These are phyloP conservation scores for Penicillium sp. DNA, from an alignment of 2,329 filamentous ascomycete species.

Conservation along the genomic window DNA sequence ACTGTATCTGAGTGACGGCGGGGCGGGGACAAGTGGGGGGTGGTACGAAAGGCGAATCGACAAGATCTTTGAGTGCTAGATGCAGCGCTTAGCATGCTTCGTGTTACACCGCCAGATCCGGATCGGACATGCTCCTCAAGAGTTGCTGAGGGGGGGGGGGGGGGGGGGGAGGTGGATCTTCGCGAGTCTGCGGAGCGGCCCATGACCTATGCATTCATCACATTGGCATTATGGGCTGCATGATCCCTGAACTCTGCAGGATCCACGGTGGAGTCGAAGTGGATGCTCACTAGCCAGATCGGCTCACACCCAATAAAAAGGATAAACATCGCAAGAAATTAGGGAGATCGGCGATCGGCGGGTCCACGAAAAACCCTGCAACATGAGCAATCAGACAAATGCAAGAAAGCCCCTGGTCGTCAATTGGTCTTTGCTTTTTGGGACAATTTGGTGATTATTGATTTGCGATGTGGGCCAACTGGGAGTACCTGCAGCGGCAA, in stretches of 20 bases:
- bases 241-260: constrained; percentile 13
- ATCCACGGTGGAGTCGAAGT: neutral
- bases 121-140: constrained; percentile 15
- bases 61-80: constrained; percentile 9
- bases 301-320: neutral
- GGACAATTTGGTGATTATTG: constrained; percentile 18
- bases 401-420: neutral
- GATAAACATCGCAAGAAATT: neutral
- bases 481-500: constrained; percentile 27
- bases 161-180: constrained; percentile 18
- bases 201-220: constrained; percentile 25
- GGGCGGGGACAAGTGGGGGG: constrained; percentile 4
- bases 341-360: constrained; percentile 16
- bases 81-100: constrained; percentile 17
- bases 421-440: constrained; percentile 13
- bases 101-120: constrained; percentile 32
- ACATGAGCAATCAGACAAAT: constrained; percentile 22
- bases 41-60: constrained; percentile 6
- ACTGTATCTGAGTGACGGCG: too few relatives aligned
- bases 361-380: constrained; percentile 7
- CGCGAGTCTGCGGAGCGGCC: constrained; percentile 8
- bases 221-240: constrained; percentile 24
- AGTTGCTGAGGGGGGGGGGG: neutral
- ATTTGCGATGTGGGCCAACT: constrained; percentile 9
- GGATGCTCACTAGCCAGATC: constrained; percentile 14